phyloP scores from a whole-genome alignment of 2,329 filamentous ascomycete genomes.

The Ceratocystis huliohia region DNA sequence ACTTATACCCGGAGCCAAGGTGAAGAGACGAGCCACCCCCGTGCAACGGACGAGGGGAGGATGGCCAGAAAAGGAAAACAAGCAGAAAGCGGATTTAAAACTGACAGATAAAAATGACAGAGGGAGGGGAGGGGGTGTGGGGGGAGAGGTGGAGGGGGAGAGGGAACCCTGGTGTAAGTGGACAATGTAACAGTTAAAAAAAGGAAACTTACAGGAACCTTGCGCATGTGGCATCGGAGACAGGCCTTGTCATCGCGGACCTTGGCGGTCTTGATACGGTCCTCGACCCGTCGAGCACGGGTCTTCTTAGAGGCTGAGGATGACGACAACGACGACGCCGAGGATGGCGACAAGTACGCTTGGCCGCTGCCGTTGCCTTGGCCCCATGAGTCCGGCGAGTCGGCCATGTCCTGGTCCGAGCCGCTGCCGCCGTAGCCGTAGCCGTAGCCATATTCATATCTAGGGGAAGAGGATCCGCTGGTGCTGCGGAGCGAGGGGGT shows the following conservation, averaged over 20 bases:
- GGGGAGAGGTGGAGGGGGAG: not conserved
- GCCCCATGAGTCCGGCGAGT: constrained; percentile 9
- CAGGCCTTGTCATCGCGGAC: constrained; percentile 39
- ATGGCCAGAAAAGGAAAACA: not conserved
- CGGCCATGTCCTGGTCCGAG: constrained; percentile 8
- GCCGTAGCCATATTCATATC: not conserved
- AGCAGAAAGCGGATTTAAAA: not conserved
- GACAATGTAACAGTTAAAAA: not conserved
- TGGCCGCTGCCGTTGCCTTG: not conserved
- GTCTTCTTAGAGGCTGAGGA: constrained; percentile 11
- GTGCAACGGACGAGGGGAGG: constrained; percentile 8
- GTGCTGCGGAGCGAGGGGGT: not conserved
- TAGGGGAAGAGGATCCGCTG: constrained; percentile 1
- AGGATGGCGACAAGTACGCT: not conserved
- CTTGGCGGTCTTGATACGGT: constrained; percentile 36
- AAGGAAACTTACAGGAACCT: constrained; percentile 33
- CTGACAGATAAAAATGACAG: not conserved
- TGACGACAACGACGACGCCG: not conserved
- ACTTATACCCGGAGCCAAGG: not conserved
- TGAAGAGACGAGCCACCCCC: constrained; percentile 12
- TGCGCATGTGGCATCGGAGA: constrained; percentile 36
- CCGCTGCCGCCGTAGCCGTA: not conserved
- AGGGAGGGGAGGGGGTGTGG: not conserved
- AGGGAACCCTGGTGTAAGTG: not conserved
- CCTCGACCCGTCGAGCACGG: constrained; percentile 24